Conservation (phyloP, 2,329 filamentous ascomycete genomes). For the Huntiella moniliformis region DNA sequence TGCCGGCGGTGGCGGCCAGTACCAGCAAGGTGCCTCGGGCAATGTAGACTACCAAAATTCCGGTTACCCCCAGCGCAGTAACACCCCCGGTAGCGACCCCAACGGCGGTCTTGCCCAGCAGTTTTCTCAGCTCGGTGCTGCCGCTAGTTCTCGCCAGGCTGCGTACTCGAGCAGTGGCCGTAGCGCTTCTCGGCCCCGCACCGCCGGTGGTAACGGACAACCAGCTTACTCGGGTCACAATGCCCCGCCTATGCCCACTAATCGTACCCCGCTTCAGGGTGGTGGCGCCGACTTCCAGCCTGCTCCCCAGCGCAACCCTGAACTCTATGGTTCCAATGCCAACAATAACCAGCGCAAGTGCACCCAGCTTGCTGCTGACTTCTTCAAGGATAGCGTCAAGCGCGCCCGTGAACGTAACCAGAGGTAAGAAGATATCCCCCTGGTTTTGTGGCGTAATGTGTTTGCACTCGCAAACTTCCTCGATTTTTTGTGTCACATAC, state of each 20-base stretch:
- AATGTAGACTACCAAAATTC: conserved; percentile 29
- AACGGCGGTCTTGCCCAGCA: conserved; percentile 87
- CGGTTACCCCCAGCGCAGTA: conserved; percentile 32
- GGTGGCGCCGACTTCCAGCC: conserved; percentile 56
- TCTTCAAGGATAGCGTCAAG: conserved; percentile 98
- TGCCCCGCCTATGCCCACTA: conserved; percentile 44
- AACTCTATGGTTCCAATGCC: conserved; percentile 48
- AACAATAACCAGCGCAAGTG: conserved; percentile 56
- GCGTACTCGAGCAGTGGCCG: conserved; percentile 42
- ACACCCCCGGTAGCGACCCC: conserved; percentile 53
- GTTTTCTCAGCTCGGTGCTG: conserved; percentile 73
- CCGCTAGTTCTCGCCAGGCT: conserved; percentile 43
- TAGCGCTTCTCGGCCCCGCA: conserved; percentile 57
- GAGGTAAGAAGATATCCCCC: conserved; percentile 35
- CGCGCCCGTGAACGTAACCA: conserved; percentile 87
- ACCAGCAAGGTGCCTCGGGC: conserved; percentile 22
- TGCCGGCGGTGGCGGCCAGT: not conserved
- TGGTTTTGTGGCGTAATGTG: not conserved
- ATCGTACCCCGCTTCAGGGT: conserved; percentile 21
- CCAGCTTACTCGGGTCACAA: conserved; percentile 46
- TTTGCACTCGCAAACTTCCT: not conserved
- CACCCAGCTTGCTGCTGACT: conserved; percentile 57
- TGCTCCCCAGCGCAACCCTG: conserved; percentile 71
- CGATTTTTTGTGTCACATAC: conserved; percentile 2
- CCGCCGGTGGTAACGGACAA: conserved; percentile 52